Percentiles rank a stretch among this genome's conserved stretches.
Conservation (phyloP, 495 filamentous ascomycete genomes). For the Choiromyces venosus region DNA sequence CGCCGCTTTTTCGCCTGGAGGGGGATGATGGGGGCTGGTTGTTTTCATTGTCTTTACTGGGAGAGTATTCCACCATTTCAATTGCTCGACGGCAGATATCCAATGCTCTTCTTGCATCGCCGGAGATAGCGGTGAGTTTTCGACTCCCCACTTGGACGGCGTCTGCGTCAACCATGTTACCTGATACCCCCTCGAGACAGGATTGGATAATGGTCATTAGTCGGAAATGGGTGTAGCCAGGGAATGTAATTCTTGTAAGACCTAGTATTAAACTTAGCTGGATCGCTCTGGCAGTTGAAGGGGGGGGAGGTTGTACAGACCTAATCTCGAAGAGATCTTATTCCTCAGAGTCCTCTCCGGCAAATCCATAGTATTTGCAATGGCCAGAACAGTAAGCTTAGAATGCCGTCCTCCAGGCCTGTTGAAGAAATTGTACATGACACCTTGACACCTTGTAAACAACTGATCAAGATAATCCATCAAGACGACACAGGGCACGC, state of each 20-base stretch:
- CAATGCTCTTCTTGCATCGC: conserved; percentile 82
- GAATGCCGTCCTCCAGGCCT: too few relatives aligned
- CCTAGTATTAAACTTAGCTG: too few relatives aligned
- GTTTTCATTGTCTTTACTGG: conserved; percentile 32
- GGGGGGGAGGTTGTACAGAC: conserved; percentile 36
- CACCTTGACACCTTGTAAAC: conserved; percentile 91
- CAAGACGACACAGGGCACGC: too few relatives aligned
- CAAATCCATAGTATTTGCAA: too few relatives aligned
- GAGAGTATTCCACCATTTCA: conserved; percentile 80
- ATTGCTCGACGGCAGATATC: conserved; percentile 95
- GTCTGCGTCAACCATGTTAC: conserved; percentile 83
- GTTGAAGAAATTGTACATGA: too few relatives aligned
- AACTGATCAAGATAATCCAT: conserved; percentile 99
- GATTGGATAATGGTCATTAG: too few relatives aligned
- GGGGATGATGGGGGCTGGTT: too few relatives aligned
- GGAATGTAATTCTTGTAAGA: too few relatives aligned
- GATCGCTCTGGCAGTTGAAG: too few relatives aligned
- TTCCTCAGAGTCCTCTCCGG: conserved; percentile 92
- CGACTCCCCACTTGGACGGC: conserved; percentile 91
- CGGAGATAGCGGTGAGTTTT: conserved; percentile 92
- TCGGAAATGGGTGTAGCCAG: too few relatives aligned
- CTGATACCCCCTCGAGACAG: conserved; percentile 78
- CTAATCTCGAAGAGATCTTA: conserved; percentile 90
- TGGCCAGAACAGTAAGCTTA: too few relatives aligned
- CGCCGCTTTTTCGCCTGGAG: too few relatives aligned